Base-by-base conservation (phyloP, 176 grass and related monocot genomes). In the Lolium multiflorum region DNA sequence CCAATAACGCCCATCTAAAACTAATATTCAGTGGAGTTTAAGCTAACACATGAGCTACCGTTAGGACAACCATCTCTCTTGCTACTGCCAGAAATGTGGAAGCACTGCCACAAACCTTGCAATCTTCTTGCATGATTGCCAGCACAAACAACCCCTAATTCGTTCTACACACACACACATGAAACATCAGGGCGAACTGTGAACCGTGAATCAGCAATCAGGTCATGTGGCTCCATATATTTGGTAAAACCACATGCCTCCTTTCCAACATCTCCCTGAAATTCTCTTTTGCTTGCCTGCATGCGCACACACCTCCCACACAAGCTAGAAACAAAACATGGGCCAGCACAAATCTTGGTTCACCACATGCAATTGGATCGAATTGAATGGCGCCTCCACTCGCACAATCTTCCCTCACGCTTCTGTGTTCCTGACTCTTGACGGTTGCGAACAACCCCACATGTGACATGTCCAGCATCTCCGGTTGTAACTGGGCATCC, bases 401-500 rank as follows among this genome's bases (percentile, higher is more conserved):
- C 22, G 31, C 54, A 55, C n/a, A 71, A 71, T 17, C 52, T 77
- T 17, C 21, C 6, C n/a, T 77, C 20, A 76, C 59, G 50, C 59
- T 74, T 17, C 47, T 48, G 11, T 47, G 67, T 18, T 63, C 48
- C 59, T 15, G 71, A 20, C 6, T 49, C 44, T 55, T 37, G 65
- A 22, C 65, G 66, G 24, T 87, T 74, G 61, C 84, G 22, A 90
- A 46, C 84, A 83, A 1, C 1, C 35, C 22, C 84, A 87, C 89
- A 83, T 86, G 89, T 49, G 80, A 87, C 89, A 83, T 86, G 89
- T 49, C 82, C 65, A 74, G 31, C 46, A 57, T 83, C 14, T 38
- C 89, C 37, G 66, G 60, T 71, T 73, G 67, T 63, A 41, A 70
- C 64, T 46, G 73, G 35, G 47, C 72, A 86, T 82, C 61, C 83